Base-by-base conservation (phyloP, 2,329 filamentous ascomycete genomes). In the Penicillium palitans region DNA sequence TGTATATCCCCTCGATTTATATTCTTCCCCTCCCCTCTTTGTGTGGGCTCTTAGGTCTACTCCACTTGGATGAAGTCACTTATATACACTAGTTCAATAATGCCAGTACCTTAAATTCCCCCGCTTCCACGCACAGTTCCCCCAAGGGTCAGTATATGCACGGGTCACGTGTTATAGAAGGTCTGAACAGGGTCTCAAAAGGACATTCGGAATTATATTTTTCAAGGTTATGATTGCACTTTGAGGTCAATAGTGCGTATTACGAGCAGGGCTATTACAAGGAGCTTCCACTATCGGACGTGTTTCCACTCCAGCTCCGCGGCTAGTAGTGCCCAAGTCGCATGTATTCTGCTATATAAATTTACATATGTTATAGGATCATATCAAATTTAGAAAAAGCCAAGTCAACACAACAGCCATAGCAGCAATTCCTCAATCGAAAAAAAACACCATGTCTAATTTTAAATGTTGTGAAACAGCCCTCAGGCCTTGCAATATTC, bases 61-160 rank as follows among this genome's bases (percentile, higher is more conserved):
- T 55, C 52, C 52, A 49, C 46, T 51, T 41, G 39, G 19, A 51
- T 15, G n/a, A 48, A 48, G 52, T 55, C 35, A 48, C 24, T 9
- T 42, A 24, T 7, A 17, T 10, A 40, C 37, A 33, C 44, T 54
- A 54, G 52, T 48, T 35, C 17, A 6, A 40, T 49, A 15, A 41
- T 24, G 6, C 9, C 4, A 44, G 44, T 33, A 35, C 45, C n/a
- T 55, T 51, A 50, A 52, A 21, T 45, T 19, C 50, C 50, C 49
- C 50, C 39, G 29, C 50, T 21, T 31, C 27, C 39, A 42, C 9
- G 6, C 5, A 7, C 24, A 5, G n/a, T 29, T 41, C 19, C 9
- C n/a, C n/a, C 31, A 24, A 27, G 15, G 15, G 15, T 51, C 12
- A 15, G n/a, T 42, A 17, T 21, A 13, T 15, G 9, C 31, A 41